A percentile compares a stretch with the other conserved stretches of the same genome.
These are phyloP conservation scores for Euphorbia tirucalli DNA, from an alignment of 345 rosid species.

Conservation along the genomic window DNA sequence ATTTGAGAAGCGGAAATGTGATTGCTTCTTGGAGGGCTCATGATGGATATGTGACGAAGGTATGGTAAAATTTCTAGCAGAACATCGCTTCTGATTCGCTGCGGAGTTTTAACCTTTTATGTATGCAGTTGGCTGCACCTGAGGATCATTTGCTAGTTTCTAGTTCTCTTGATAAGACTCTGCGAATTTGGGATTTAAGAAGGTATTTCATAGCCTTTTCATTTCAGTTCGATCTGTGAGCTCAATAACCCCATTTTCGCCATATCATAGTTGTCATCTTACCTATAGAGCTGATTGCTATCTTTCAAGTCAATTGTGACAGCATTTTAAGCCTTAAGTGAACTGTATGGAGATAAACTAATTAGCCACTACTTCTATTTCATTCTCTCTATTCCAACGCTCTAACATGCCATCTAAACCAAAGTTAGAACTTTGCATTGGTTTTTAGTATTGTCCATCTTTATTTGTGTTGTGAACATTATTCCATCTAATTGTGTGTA, in stretches of 20 bases:
- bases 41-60: slow-evolving; percentile 87
- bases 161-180: slow-evolving; percentile 78
- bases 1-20: slow-evolving; percentile 61
- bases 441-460: neutral
- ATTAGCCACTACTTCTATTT: neutral
- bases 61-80: slow-evolving; percentile 20
- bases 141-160: slow-evolving; percentile 85
- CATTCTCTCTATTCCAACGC: neutral
- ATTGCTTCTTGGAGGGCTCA: slow-evolving; percentile 88
- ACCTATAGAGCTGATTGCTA: neutral
- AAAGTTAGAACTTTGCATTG: neutral
- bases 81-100: slow-evolving; percentile 5
- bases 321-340: neutral
- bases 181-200: slow-evolving; percentile 86
- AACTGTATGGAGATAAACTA: neutral
- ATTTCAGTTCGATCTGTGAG: neutral
- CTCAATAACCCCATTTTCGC: neutral
- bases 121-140: slow-evolving; percentile 70
- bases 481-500: slow-evolving; percentile 13
- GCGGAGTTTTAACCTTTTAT: slow-evolving; percentile 10
- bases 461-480: neutral
- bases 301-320: neutral
- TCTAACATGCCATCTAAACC: neutral
- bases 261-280: neutral
- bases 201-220: slow-evolving; percentile 38